Evolutionary conservation across 495 filamentous ascomycete species (phyloP).

Genomic region (Xylaria telfairii): DNA sequence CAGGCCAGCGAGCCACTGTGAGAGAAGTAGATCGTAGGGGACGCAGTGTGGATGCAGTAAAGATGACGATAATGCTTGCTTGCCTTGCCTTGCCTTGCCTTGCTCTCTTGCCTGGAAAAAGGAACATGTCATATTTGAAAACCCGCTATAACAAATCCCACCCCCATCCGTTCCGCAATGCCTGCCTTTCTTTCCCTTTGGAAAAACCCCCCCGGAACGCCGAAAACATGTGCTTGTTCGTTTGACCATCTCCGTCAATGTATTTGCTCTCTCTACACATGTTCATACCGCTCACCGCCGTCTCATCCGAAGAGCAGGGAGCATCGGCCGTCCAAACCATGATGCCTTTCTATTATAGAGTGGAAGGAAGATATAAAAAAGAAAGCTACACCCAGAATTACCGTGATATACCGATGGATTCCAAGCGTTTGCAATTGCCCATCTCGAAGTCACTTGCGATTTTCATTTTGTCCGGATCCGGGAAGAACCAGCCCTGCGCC

Average conservation of each 20-base stretch:
- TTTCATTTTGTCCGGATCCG: conserved; percentile 76
- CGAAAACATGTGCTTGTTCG: conserved; percentile 21
- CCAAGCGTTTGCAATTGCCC: conserved; percentile 47
- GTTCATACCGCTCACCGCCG: neutral
- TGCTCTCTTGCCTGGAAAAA: no score
- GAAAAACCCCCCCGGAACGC: conserved; percentile 18
- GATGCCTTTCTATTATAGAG: conserved; percentile 15
- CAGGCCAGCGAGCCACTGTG: neutral
- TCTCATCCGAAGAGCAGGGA: neutral
- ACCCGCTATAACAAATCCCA: conserved; percentile 2
- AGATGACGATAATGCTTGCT: neutral
- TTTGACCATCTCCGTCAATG: neutral
- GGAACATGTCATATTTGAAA: neutral
- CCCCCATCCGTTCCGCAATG: neutral
- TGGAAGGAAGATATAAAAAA: neutral
- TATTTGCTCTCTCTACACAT: neutral
- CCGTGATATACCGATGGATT: conserved; percentile 34
- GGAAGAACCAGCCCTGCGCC: conserved; percentile 88
- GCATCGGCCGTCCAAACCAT: neutral
- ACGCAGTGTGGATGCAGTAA: neutral
- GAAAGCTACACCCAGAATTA: conserved; percentile 18
- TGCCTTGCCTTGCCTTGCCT: neutral
- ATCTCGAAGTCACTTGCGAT: conserved; percentile 48
- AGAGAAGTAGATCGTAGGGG: neutral
- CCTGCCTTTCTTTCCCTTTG: neutral